These are phyloP conservation scores for Kazachstania africana DNA, from an alignment of 805 yeast species.

Conservation along the genomic window DNA sequence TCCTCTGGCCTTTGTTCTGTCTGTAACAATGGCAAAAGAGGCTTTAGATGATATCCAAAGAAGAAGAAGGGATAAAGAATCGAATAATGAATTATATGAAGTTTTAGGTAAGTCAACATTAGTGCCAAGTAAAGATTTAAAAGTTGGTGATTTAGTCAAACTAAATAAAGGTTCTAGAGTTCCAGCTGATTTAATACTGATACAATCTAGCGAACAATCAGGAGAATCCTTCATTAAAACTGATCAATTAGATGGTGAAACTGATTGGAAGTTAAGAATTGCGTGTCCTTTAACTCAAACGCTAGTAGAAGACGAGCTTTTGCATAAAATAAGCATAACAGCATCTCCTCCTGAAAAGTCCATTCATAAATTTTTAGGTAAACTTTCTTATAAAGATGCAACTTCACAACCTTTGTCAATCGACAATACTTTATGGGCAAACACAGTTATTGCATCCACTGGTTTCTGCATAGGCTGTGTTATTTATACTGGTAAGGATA, in stretches of 20 bases:
- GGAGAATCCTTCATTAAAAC: slow-evolving; percentile 94
- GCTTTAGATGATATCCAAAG: slow-evolving; percentile 90
- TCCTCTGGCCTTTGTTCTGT: slow-evolving; percentile 84
- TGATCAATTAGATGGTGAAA: slow-evolving; percentile 97
- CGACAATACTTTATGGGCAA: slow-evolving; percentile 96
- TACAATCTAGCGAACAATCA: slow-evolving; percentile 67
- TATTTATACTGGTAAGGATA: slow-evolving; percentile 83
- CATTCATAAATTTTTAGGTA: slow-evolving; percentile 75
- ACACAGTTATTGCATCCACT: slow-evolving; percentile 81
- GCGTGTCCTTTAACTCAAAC: slow-evolving; percentile 67
- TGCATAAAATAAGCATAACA: slow-evolving; percentile 40
- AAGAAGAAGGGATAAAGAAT: slow-evolving; percentile 79
- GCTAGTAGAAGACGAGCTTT: slow-evolving; percentile 37
- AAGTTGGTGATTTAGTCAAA: slow-evolving; percentile 77
- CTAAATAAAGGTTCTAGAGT: slow-evolving; percentile 73
- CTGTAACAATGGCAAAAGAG: slow-evolving; percentile 91
- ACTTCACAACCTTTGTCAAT: slow-evolving; percentile 55
- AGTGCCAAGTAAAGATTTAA: slow-evolving; percentile 49
- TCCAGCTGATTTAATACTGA: slow-evolving; percentile 84
- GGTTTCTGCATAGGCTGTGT: slow-evolving; percentile 85
- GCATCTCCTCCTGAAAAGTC: slow-evolving; percentile 78
- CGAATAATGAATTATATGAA: slow-evolving; percentile 73
- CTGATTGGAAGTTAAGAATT: slow-evolving; percentile 92
- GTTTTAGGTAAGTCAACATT: slow-evolving; percentile 38
- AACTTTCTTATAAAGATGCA: slow-evolving; percentile 45